Base-by-base conservation (phyloP, 2,329 filamentous ascomycete genomes). In the Fusarium luffae region DNA sequence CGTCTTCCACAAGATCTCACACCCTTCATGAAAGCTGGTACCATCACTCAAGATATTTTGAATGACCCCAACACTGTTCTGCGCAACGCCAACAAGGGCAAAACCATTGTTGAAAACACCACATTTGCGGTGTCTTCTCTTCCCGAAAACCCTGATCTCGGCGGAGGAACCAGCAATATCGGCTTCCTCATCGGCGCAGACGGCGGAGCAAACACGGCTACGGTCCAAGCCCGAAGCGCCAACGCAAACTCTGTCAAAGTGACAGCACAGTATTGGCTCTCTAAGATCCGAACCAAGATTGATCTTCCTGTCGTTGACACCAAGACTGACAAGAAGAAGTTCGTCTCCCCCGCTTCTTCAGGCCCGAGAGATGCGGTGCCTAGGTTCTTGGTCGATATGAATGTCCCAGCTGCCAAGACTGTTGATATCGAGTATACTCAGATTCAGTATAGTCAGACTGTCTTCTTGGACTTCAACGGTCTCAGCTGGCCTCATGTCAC, bases 31-130 rank as follows among this genome's bases (percentile, higher is more conserved):
- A 59, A 69, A 2, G 73, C 64, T 1, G 74, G 72, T 0, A 80
- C 78, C 2, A 80, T 81, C 59, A 80, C 77, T 0, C 72, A 77
- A 25, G 71, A 54, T 1, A 77, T 78, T 30, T 42, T 81, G 18
- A 37, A 48, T 3, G 62, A 81, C 59, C 77, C 78, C 4, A 79
- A 76, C 62, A 42, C 30, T 5, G 58, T 80, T 11, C 63, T 80
- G 9, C 47, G 30, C 5, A 68, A 77, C 4, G 78, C 75, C 46
- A 78, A 76, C 52, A 42, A 69, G 18, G 74, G 75, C 19, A 75
- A 78, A 68, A 74, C 69, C 1, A 79, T 81, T 52, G 63, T 69
- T 14, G 57, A 79, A 13, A 76, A 72, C 4, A 76, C 71, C 13
- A 66, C 68, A 4, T 80, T 81, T 54, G 71, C 67, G 0, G 68